A percentile compares a stretch with the other conserved stretches of the same genome.
phyloP scores from a whole-genome alignment of 176 grass and related monocot genomes.

The Otatea glauca region DNA sequence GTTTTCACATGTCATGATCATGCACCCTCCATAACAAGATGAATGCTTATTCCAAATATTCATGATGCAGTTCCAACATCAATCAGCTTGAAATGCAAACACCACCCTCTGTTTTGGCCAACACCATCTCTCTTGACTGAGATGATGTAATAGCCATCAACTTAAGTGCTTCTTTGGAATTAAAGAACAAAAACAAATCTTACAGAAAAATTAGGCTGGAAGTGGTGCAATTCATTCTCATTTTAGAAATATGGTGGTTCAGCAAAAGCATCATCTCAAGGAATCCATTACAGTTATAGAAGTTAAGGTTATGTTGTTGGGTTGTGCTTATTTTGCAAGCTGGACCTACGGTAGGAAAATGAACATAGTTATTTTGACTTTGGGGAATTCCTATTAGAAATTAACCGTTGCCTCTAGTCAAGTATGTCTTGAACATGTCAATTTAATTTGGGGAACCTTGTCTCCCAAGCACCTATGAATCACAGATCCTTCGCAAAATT shows the following conservation, averaged over 20 bases:
- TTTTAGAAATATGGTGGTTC: conserved; percentile 1
- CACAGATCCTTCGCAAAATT: no score
- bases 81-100: background rate
- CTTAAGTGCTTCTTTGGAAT: background rate
- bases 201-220: background rate
- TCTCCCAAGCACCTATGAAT: no score
- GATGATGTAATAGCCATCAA: background rate
- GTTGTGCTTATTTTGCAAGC: background rate
- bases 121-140: background rate
- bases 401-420: background rate
- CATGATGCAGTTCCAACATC: background rate
- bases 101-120: background rate
- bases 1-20: background rate
- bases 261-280: conserved; percentile 5
- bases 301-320: background rate
- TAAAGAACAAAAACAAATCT: conserved; percentile 12
- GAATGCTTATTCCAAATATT: conserved; percentile 13
- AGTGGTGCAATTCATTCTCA: background rate
- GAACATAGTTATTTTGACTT: conserved; percentile 3
- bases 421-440: background rate
- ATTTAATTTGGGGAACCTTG: background rate
- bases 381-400: conserved; percentile 8
- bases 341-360: background rate
- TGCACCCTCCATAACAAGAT: background rate
- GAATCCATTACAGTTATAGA: background rate